Percentiles rank a stretch among this genome's conserved stretches.
phyloP scores from a whole-genome alignment of 495 filamentous ascomycete species.

The Chaetomium tenue region DNA sequence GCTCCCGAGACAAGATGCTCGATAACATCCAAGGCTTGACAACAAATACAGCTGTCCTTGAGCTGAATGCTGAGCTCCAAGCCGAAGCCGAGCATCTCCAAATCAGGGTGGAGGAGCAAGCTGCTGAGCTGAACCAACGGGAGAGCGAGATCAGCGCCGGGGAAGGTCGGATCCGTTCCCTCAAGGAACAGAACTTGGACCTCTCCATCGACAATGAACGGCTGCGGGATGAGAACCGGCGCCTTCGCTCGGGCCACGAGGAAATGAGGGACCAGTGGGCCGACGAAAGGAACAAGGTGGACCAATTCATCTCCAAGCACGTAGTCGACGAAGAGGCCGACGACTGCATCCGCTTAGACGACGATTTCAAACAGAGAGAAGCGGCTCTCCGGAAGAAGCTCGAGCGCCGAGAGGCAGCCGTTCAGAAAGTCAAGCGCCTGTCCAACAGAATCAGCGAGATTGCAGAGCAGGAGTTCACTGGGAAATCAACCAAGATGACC shows the following conservation, averaged over 20 bases:
- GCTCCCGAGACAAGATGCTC: constrained; percentile 36
- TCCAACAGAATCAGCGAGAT: constrained; percentile 36
- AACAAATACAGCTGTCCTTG: constrained; percentile 35
- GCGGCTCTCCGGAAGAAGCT: constrained; percentile 35
- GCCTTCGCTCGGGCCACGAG: constrained; percentile 33
- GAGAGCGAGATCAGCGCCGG: constrained; percentile 31
- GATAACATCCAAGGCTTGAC: constrained; percentile 37
- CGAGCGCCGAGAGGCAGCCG: constrained; percentile 36
- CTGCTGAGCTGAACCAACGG: constrained; percentile 27
- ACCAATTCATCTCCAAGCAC: constrained; percentile 32
- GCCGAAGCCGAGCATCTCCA: constrained; percentile 38
- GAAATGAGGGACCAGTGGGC: constrained; percentile 32
- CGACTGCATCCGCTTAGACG: constrained; percentile 36
- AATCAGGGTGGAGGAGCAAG: constrained; percentile 34
- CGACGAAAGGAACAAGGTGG: constrained; percentile 33
- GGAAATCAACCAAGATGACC: constrained; percentile 39
- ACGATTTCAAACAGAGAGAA: constrained; percentile 38
- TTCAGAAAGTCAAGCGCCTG: constrained; percentile 38
- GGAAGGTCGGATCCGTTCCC: constrained; percentile 29
- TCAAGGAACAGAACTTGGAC: constrained; percentile 41
- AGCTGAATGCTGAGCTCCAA: constrained; percentile 40
- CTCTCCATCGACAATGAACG: constrained; percentile 37
- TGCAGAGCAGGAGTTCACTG: constrained; percentile 34
- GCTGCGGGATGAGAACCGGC: constrained; percentile 34
- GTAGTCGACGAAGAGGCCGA: constrained; percentile 31